Percentiles rank a stretch among this genome's conserved stretches.
Evolutionary conservation across 352 stramenopile species (phyloP).

Genomic region (Phytophthora aleatoria): DNA sequence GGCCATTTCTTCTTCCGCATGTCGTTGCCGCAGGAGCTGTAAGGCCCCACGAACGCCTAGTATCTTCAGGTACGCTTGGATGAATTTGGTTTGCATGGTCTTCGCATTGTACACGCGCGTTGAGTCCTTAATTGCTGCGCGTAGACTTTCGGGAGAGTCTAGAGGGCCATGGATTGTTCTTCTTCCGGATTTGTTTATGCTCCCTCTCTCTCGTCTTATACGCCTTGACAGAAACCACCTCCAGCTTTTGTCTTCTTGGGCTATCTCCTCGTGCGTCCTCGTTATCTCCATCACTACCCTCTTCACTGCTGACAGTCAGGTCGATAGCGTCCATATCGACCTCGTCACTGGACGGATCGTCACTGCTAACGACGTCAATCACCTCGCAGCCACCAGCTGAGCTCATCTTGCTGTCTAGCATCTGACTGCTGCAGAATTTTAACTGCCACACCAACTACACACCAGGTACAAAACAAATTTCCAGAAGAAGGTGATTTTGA

Average conservation of each 20-base stretch:
- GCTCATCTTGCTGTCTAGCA: neutral
- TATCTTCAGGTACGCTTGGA: neutral
- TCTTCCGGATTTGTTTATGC: neutral
- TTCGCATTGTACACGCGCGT: neutral
- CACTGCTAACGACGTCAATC: neutral
- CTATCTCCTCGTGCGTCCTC: neutral
- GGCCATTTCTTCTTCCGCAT: neutral
- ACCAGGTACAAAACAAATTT: neutral
- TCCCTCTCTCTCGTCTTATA: neutral
- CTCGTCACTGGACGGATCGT: neutral
- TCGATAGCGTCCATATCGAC: neutral
- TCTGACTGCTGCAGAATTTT: neutral
- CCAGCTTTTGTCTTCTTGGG: neutral
- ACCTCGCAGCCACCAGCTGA: neutral
- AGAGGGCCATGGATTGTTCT: neutral
- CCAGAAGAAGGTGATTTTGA: neutral
- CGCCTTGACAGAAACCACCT: neutral
- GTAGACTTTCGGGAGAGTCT: neutral
- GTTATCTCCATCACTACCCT: neutral
- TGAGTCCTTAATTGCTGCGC: neutral
- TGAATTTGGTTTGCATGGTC: neutral
- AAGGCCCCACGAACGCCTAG: neutral
- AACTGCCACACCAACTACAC: neutral
- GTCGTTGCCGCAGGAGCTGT: neutral
- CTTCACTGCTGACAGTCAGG: neutral